Percentiles rank a stretch among this genome's conserved stretches.
These are phyloP conservation scores for Mucor lusitanicus DNA, from an alignment of 371 early-diverging fungal genomes.

Conservation along the genomic window DNA sequence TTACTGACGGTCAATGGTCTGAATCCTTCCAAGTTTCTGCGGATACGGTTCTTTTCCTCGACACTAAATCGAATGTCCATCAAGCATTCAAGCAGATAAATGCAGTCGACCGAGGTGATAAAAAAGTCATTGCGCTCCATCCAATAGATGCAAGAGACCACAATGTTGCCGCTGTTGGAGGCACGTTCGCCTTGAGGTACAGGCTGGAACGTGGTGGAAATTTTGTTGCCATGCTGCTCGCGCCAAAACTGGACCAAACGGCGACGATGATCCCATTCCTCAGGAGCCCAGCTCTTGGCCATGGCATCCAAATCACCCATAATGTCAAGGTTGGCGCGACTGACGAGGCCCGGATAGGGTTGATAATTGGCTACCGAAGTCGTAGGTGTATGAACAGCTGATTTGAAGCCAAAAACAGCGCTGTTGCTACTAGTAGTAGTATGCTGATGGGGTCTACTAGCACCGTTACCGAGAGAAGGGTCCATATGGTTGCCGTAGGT, in stretches of 20 bases:
- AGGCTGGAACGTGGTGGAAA: conserved; percentile 62
- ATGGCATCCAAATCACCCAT: conserved; percentile 61
- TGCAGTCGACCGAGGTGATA: conserved; percentile 81
- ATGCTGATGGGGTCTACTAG: not conserved
- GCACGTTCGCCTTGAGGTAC: conserved; percentile 27
- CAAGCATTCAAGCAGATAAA: conserved; percentile 72
- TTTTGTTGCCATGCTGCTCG: conserved; percentile 48
- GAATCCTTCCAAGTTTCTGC: conserved; percentile 82
- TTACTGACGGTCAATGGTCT: conserved; percentile 79
- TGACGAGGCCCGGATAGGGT: conserved; percentile 59
- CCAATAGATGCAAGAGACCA: conserved; percentile 82
- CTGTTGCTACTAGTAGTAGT: not conserved
- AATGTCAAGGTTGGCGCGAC: conserved; percentile 66
- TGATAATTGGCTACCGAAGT: conserved; percentile 38
- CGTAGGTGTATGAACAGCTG: conserved; percentile 9
- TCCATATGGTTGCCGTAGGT: not conserved
- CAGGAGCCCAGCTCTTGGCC: conserved; percentile 51
- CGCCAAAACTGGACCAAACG: conserved; percentile 76
- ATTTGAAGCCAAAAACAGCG: not conserved
- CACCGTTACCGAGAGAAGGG: too few relatives aligned
- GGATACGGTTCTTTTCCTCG: conserved; percentile 84
- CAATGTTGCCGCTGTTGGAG: conserved; percentile 7
- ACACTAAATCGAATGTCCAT: conserved; percentile 76
- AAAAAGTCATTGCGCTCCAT: conserved; percentile 71
- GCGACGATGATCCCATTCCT: conserved; percentile 63